Evolutionary conservation across 2,329 filamentous ascomycete genomes (phyloP).

Genomic region (Trichophyton mentagrophytes): DNA sequence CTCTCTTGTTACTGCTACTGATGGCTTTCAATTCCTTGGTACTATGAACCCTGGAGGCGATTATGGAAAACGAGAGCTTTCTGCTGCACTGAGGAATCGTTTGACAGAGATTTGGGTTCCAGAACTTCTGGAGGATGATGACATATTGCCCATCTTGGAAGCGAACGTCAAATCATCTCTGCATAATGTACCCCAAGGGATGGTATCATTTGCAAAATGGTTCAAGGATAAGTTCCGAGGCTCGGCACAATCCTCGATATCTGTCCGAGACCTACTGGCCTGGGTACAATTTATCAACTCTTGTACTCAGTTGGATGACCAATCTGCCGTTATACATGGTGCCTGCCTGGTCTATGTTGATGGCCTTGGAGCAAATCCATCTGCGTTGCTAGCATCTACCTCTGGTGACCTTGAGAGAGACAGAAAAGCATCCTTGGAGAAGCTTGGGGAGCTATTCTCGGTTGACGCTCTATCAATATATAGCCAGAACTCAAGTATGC

Average conservation of each 20-base stretch:
- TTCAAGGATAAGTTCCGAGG: conserved; percentile 71
- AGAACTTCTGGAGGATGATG: conserved; percentile 66
- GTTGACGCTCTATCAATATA: conserved; percentile 55
- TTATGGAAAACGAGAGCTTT: conserved; percentile 95
- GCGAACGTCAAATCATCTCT: conserved; percentile 54
- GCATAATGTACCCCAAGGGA: conserved; percentile 48
- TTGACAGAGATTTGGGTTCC: conserved; percentile 99
- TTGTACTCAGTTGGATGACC: conserved; percentile 37
- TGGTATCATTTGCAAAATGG: conserved; percentile 85
- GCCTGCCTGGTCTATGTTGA: conserved; percentile 94
- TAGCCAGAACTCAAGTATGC: conserved; percentile 47
- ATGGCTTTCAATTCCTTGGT: conserved; percentile 88
- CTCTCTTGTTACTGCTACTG: conserved; percentile 59
- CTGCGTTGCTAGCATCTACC: conserved; percentile 65
- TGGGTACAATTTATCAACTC: conserved; percentile 91
- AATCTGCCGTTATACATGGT: conserved; percentile 58
- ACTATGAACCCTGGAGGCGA: conserved; percentile 99
- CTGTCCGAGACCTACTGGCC: conserved; percentile 78
- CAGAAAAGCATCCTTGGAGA: conserved; percentile 57
- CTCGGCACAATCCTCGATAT: conserved; percentile 64
- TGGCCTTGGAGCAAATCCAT: conserved; percentile 86
- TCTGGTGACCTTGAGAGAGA: conserved; percentile 57
- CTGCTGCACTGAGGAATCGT: conserved; percentile 83
- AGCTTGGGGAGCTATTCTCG: conserved; percentile 55
- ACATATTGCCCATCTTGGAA: conserved; percentile 74